phyloP scores from a whole-genome alignment of 495 filamentous ascomycete genomes.

The Aspergillus kassunensis region DNA sequence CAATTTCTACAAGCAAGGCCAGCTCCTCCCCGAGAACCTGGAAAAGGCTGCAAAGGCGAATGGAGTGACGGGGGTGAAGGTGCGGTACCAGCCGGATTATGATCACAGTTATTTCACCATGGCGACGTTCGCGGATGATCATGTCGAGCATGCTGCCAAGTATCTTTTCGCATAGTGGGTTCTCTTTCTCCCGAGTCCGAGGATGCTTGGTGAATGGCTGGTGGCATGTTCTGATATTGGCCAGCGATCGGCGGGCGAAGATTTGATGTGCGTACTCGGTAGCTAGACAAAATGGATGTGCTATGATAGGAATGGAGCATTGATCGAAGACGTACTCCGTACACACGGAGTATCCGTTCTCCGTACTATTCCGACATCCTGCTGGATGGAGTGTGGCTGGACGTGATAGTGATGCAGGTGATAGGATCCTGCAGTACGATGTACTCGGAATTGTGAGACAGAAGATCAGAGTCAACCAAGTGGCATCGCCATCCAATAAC shows the following conservation, averaged over 20 bases:
- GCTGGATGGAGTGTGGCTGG: no score
- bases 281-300: neutral
- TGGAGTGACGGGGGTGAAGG: conserved; percentile 59
- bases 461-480: no score
- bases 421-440: no score
- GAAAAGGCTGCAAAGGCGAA: conserved; percentile 69
- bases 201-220: neutral
- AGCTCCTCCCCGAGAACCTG: conserved; percentile 92
- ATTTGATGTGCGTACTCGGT: neutral
- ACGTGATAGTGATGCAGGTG: no score
- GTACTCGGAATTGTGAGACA: no score
- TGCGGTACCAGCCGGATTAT: conserved; percentile 88
- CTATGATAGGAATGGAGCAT: neutral
- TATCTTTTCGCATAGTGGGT: conserved; percentile 61
- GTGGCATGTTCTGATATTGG: conserved; percentile 16
- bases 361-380: no score
- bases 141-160: conserved; percentile 87
- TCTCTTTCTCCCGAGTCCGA: conserved; percentile 10
- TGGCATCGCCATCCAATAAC: no score
- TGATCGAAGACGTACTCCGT: no score
- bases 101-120: conserved; percentile 98
- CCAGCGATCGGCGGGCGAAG: conserved; percentile 5
- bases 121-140: conserved; percentile 81
- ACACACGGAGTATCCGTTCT: no score
- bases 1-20: conserved; percentile 91